Evolutionary conservation across 2,329 filamentous ascomycete species (phyloP).

Genomic region (Claviceps sp.): DNA sequence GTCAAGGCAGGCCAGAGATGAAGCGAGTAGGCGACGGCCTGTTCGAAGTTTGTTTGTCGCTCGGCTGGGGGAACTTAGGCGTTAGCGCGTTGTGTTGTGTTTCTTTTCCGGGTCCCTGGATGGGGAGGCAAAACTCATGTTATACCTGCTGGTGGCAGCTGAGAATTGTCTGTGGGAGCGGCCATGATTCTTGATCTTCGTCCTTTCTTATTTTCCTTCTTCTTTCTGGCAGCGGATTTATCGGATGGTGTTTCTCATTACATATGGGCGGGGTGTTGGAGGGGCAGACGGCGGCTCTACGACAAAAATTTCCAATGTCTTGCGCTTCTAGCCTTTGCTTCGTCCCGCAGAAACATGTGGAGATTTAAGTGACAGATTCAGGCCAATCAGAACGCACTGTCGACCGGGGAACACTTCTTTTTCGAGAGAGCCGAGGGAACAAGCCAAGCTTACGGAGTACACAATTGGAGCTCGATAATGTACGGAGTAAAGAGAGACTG

Average conservation of each 20-base stretch:
- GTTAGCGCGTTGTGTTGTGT: background rate
- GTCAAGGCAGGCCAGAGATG: conserved; percentile 81
- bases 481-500: background rate
- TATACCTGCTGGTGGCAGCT: conserved; percentile 19
- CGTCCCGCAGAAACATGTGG: background rate
- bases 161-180: conserved; percentile 14
- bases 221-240: conserved; percentile 1
- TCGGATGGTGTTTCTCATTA: background rate
- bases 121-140: background rate
- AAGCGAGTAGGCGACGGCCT: conserved; percentile 71
- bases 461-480: background rate
- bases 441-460: background rate
- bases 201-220: conserved; percentile 2
- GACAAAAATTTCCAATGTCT: conserved; percentile 13
- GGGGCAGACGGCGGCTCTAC: conserved; percentile 11
- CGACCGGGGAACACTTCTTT: background rate
- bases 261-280: conserved; percentile 17
- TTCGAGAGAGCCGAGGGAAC: background rate
- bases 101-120: background rate
- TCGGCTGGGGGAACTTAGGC: conserved; percentile 24
- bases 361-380: background rate
- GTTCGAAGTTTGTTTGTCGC: conserved; percentile 61
- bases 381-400: background rate
- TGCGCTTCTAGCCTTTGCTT: background rate
- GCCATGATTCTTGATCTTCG: conserved; percentile 13